These are phyloP conservation scores for Umbilicus rupestris DNA, from an alignment of 164 flowering plant species.

Conservation along the genomic window DNA sequence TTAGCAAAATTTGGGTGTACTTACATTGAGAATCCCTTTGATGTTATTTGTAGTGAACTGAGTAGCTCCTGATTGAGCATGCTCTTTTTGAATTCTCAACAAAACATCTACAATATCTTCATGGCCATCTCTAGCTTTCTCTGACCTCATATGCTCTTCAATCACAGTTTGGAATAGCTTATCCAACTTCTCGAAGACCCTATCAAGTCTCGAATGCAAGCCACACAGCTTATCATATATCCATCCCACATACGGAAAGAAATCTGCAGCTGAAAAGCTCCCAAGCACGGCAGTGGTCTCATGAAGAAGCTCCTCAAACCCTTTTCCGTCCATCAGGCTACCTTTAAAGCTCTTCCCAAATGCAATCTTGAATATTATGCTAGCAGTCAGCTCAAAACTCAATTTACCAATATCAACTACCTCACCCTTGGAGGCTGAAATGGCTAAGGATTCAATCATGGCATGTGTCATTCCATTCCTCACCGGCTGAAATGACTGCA, in stretches of 20 bases:
- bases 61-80: background rate
- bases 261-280: background rate
- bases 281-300: constrained; percentile 8
- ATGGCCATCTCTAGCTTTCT: background rate
- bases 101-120: constrained; percentile 6
- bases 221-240: constrained; percentile 1
- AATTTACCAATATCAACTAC: constrained; percentile 12
- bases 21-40: constrained; percentile 6
- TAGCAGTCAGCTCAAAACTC: constrained; percentile 10
- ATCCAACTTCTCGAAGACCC: constrained; percentile 1
- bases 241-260: constrained; percentile 9
- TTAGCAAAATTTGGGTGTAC: too few species aligned
- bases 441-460: background rate
- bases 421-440: background rate
- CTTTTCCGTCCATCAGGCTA: background rate
- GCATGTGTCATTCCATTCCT: background rate
- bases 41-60: constrained; percentile 4
- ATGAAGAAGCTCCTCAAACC: constrained; percentile 11
- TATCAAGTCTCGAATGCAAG: background rate
- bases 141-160: background rate
- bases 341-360: constrained; percentile 23
- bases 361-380: constrained; percentile 17
- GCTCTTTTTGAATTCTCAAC: constrained; percentile 6
- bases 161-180: constrained; percentile 1
- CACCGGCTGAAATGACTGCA: background rate